Base-by-base conservation (phyloP, 192 early-diverging fungal genomes). In the Diversispora epigaea region DNA sequence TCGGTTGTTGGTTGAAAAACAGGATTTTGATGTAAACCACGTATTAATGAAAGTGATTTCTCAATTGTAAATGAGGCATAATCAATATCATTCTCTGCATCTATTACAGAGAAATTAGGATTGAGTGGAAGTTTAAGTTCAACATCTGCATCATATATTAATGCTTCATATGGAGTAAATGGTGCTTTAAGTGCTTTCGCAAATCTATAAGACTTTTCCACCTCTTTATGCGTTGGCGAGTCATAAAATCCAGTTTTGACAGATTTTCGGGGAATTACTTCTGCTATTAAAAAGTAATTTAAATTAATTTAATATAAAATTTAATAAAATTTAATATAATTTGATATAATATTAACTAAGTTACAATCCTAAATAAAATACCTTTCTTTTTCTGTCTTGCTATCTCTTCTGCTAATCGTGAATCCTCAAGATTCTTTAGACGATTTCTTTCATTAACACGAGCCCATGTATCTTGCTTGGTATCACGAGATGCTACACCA, bases 401-500 rank as follows among this genome's bases (percentile, higher is more conserved):
- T 17, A 15, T 17, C 41, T 63, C 72, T 61, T 88, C 86, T 1
- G 80, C 85, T 52, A 79, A 76, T 11, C 84, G 80, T 12, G 81
- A 77, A 54, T 84, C 80, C 4, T 77, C 75, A 25, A 82, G 74
- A 77, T 89, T 84, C 50, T 82, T 73, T 22, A 62, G 80, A 52
- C 86, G 78, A 73, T 89, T 89, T 75, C 83, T 81, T 32, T 84
- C 81, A 43, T 89, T 89, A 32, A 89, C 49, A 21, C 83, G 82
- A 3, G 83, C 85, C 84, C 86, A 87, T 15, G 81, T 77, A 72
- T 84, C 76, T n/a, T 85, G 74, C 22, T 82, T 81, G 43, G 79
- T 75, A 8, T 82, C 77, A 47, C 75, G 75, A 32, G 67, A 55
- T 21, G 77, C 66, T 50, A 78, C 78, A 8, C 76, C 47, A 15